Base-by-base conservation (phyloP, 805 yeast species). In the Yarrowia alimentaria region DNA sequence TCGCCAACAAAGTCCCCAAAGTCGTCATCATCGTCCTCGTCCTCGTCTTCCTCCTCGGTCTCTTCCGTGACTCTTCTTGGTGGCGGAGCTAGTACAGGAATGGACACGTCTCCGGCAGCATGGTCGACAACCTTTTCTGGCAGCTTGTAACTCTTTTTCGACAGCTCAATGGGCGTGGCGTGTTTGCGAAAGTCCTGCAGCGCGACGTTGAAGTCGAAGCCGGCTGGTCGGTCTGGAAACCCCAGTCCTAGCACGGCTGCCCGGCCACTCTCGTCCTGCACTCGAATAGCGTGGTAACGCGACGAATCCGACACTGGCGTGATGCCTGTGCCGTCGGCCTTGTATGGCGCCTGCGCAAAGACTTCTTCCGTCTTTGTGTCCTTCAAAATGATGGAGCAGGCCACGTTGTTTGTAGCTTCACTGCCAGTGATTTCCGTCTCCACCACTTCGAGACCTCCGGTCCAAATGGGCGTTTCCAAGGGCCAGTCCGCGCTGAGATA, bases 171-270 rank as follows among this genome's bases (percentile, higher is more conserved):
- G 59, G 53, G 61, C 61, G 38, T 54, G 51, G 20, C 40, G 30
- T 16, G 51, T 24, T 43, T 57, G 29, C 56, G 61, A 43, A 60
- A 68, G 21, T 61, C 64, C 54, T 68, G 71, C 28, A 69, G 55
- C 10, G 70, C 68, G 14, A 68, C 58, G 43, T 64, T 66, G 56
- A 70, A 70, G 24, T 68, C 73, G 43, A 65, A 61, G 13, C 70
- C 62, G 30, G 59, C 63, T 26, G 56, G 43, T 21, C 66, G 55
- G 56, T 69, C 69, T 2, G 56, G 58, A 51, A 72, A 71, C 11
- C 69, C 68, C 48, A 73, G 55, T 4, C 77, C 77, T n/a, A 73
- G 57, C 18, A 67, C 68, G 10, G 74, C 67, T n/a, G 60, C 61
- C 51, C 63, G 56, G 4, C 53, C 61, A 13, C 60, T 59, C 35